Evolutionary conservation across 192 early-diverging fungal genomes (phyloP).

Genomic region (Rhizophlyctis rosea): DNA sequence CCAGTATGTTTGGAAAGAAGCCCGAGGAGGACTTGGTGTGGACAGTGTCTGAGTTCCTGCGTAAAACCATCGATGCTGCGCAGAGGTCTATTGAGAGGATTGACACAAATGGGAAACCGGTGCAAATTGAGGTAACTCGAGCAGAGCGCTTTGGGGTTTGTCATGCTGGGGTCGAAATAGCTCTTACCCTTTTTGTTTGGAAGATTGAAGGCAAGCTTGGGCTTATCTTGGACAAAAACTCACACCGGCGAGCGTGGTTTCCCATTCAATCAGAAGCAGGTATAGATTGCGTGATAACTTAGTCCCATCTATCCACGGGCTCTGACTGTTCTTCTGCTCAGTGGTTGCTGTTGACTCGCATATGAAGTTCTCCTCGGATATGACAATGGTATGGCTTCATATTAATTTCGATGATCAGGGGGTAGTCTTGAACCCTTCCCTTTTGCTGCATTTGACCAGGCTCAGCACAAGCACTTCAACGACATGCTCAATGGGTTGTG

Average conservation of each 20-base stretch:
- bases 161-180: too few species aligned
- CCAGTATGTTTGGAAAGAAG: conserved; percentile 16
- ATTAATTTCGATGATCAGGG: not conserved
- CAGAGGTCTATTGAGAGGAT: conserved; percentile 1
- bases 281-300: conserved; percentile 21
- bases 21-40: conserved; percentile 18
- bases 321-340: too few species aligned
- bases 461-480: conserved; percentile 85
- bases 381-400: conserved; percentile 58
- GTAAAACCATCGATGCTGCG: conserved; percentile 6
- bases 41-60: conserved; percentile 22
- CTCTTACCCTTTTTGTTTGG: too few species aligned
- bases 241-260: conserved; percentile 55
- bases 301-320: too few species aligned
- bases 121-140: conserved; percentile 15
- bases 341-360: too few species aligned
- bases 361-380: conserved; percentile 88
- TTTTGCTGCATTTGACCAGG: conserved; percentile 23
- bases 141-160: too few species aligned
- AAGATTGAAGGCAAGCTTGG: conserved; percentile 95
- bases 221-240: conserved; percentile 65
- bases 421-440: not conserved
- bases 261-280: conserved; percentile 66
- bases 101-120: not conserved
- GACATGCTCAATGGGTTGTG: conserved; percentile 71